Conservation (phyloP, 2,329 filamentous ascomycete species). For the Aspergillus ibericus region DNA sequence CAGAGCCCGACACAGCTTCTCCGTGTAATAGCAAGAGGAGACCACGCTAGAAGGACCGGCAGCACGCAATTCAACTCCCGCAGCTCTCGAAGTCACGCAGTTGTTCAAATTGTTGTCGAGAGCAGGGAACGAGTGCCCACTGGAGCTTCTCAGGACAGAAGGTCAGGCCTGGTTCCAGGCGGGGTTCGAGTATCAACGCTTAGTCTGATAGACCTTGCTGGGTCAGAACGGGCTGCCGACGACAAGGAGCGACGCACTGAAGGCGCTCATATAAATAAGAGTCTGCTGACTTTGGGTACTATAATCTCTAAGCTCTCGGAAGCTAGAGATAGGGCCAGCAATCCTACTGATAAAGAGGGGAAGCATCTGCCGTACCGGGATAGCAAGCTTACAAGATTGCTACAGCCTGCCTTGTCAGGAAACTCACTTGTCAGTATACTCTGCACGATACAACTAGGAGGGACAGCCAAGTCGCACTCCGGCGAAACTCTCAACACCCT, state of each 20-base stretch:
- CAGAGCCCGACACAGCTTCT: conserved; percentile 95
- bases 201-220: conserved; percentile 92
- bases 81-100: conserved; percentile 95
- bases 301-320: conserved; percentile 93
- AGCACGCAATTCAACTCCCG: conserved; percentile 97
- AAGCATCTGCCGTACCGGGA: conserved; percentile 96
- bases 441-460: conserved; percentile 91
- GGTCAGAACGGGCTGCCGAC: conserved; percentile 93
- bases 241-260: conserved; percentile 91
- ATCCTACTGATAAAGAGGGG: conserved; percentile 72
- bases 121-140: conserved; percentile 80
- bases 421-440: conserved; percentile 95
- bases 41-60: conserved; percentile 83
- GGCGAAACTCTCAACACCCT: conserved; percentile 91
- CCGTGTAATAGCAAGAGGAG: conserved; percentile 90
- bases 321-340: conserved; percentile 77
- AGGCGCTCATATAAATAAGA: conserved; percentile 98
- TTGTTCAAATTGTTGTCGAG: conserved; percentile 98
- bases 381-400: conserved; percentile 89
- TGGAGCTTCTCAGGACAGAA: conserved; percentile 57
- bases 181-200: conserved; percentile 94
- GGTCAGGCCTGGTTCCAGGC: conserved; percentile 71
- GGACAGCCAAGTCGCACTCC: conserved; percentile 71
- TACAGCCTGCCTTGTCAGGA: conserved; percentile 90
- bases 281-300: conserved; percentile 87